Evolutionary conservation across 2,329 filamentous ascomycete species (phyloP), one percentile per base, ranked within the genome.

Genomic region (Arthrocladium fulminans): DNA sequence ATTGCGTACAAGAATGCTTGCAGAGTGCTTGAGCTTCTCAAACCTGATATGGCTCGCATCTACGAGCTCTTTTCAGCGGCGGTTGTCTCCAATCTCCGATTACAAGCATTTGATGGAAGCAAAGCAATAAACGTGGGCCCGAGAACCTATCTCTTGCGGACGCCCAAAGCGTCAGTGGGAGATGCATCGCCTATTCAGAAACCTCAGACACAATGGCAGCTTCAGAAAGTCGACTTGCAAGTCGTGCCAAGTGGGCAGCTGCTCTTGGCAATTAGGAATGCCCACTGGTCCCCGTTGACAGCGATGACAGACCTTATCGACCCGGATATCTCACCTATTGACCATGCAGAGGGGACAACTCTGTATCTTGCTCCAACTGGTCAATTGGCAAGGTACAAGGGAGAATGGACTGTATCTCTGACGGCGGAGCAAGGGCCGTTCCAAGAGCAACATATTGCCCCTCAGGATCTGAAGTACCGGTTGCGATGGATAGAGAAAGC

Each of bases 1-100:
- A 59, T 59, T 35, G 53, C 54, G 12, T 56, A 56, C 29, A 59
- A 59, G 44, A 54, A 51, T 23, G 54, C 57, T 23, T 54, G 50
- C n/a, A 43, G 55, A 30, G 46, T 56, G 10, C 51, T 54, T 27
- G 57, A 59, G 37, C 39, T 59, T 45, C 51, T 59, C 29, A 57
- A 57, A 38, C 54, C 55, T 3, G 55, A 57, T 19, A 50, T 54
- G 13, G 29, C 38, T 30, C 41, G 50, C n/a, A 45, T 57, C 1
- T 55, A 59, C 39, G 48, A 54, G 25, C 47, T 59, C 3, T 59
- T 59, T 35, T 48, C 50, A 15, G 47, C 51, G 46, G 55, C 57
- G n/a, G 51, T 59, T 20, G 34, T 57, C 13, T 54, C 55, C 9
- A 59, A 50, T 42, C 52, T 59, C 41, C 53, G 48, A 30, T 32